A percentile compares a stretch with the other conserved stretches of the same genome.
These are phyloP conservation scores for Beauveria australis DNA, from an alignment of 2,329 filamentous ascomycete genomes.

Conservation along the genomic window DNA sequence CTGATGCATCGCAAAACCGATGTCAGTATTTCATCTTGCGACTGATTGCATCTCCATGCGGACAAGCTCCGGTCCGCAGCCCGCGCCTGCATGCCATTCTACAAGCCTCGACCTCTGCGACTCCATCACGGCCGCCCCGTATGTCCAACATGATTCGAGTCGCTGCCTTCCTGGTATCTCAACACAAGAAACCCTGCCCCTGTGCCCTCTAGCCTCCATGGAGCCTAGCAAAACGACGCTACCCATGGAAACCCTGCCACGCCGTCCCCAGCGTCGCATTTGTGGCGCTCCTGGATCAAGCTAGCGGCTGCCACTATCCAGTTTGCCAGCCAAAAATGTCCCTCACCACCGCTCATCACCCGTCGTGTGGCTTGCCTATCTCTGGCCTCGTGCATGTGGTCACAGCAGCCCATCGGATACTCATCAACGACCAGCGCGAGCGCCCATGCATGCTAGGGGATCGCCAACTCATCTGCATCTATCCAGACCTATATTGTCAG, in stretches of 20 bases:
- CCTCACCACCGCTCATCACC: background rate
- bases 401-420: background rate
- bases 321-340: background rate
- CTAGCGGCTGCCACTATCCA: background rate
- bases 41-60: background rate
- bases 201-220: background rate
- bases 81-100: background rate
- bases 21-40: background rate
- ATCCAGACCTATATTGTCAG: background rate
- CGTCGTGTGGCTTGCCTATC: constrained; percentile 1
- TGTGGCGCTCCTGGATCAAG: constrained; percentile 1
- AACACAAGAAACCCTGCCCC: background rate
- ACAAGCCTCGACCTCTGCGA: background rate
- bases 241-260: background rate
- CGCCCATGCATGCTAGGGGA: background rate
- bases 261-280: background rate
- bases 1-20: too few species aligned
- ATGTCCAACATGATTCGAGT: constrained; percentile 1
- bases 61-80: background rate
- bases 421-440: background rate
- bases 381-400: background rate
- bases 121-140: background rate
- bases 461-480: constrained; percentile 1
- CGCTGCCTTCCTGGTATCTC: background rate
- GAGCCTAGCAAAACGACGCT: background rate